A percentile compares a stretch with the other conserved stretches of the same genome.
These are phyloP conservation scores for Neurospora sp. DNA, from an alignment of 495 filamentous ascomycete genomes.

Conservation along the genomic window DNA sequence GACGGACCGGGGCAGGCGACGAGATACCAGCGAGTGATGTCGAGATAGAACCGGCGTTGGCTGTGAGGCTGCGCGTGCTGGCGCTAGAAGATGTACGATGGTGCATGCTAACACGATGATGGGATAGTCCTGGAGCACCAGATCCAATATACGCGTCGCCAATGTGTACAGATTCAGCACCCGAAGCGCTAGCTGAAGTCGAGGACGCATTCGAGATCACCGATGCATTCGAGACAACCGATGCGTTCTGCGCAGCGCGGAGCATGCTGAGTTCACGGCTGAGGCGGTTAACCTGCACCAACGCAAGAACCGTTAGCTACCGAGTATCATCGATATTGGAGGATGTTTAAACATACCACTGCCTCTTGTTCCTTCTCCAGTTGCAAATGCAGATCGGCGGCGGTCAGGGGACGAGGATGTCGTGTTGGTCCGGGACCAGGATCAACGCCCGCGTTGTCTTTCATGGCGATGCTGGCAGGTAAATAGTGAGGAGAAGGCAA, in stretches of 20 bases:
- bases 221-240: constrained; percentile 69
- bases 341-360: constrained; percentile 49
- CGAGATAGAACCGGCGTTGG: constrained; percentile 1
- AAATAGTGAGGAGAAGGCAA: constrained; percentile 10
- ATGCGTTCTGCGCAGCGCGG: constrained; percentile 69
- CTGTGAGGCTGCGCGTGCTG: constrained; percentile 46
- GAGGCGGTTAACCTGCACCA: constrained; percentile 71
- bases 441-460: constrained; percentile 48
- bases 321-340: not conserved
- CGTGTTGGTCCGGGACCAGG: constrained; percentile 61
- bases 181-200: constrained; percentile 40
- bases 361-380: constrained; percentile 91
- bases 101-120: constrained; percentile 30
- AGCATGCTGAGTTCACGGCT: constrained; percentile 75
- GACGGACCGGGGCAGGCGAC: constrained; percentile 22
- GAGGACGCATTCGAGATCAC: constrained; percentile 75
- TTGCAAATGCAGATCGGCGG: constrained; percentile 75
- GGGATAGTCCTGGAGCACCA: constrained; percentile 30
- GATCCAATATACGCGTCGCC: constrained; percentile 20
- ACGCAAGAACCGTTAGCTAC: not conserved
- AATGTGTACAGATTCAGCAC: constrained; percentile 24
- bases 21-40: constrained; percentile 22
- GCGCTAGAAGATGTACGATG: constrained; percentile 36
- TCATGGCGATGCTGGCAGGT: constrained; percentile 23
- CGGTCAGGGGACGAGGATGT: constrained; percentile 75